Conservation (phyloP, 805 yeast genomes). For the Pichia exigua region DNA sequence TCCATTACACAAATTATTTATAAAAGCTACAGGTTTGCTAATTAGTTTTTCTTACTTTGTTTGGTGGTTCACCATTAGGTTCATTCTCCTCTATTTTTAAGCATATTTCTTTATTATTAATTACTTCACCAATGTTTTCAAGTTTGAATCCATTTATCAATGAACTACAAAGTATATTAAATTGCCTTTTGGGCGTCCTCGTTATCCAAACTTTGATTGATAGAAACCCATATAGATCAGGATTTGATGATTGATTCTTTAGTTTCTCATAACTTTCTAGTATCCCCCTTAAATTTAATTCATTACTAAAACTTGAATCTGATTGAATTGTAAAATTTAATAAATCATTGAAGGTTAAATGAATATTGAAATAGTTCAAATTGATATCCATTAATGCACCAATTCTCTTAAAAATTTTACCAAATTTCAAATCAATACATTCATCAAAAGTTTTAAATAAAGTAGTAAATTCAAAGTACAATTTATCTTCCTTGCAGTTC, state of each 20-base stretch:
- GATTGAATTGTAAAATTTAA: conserved; percentile 19
- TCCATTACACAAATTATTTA: background rate
- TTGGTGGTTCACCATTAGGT: background rate
- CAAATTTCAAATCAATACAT: conserved; percentile 8
- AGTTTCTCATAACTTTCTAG: conserved; percentile 15
- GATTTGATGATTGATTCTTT: conserved; percentile 12
- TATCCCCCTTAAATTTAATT: conserved; percentile 16
- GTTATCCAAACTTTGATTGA: conserved; percentile 2
- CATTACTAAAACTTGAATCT: conserved; percentile 15
- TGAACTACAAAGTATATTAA: background rate
- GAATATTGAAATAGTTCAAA: background rate
- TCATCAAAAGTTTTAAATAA: conserved; percentile 14
- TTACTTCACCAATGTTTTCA: conserved; percentile 1
- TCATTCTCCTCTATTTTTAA: background rate
- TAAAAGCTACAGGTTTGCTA: background rate
- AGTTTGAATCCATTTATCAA: background rate
- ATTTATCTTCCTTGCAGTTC: conserved; percentile 16
- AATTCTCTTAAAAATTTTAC: conserved; percentile 11
- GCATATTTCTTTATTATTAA: background rate
- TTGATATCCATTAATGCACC: background rate
- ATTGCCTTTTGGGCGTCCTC: background rate
- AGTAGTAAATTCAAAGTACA: conserved; percentile 17
- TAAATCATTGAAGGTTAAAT: conserved; percentile 16
- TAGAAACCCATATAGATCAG: conserved; percentile 6
- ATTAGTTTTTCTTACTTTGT: background rate